These are phyloP conservation scores for Paulownia fortunei DNA, from an alignment of 257 asterid species.

Conservation along the genomic window DNA sequence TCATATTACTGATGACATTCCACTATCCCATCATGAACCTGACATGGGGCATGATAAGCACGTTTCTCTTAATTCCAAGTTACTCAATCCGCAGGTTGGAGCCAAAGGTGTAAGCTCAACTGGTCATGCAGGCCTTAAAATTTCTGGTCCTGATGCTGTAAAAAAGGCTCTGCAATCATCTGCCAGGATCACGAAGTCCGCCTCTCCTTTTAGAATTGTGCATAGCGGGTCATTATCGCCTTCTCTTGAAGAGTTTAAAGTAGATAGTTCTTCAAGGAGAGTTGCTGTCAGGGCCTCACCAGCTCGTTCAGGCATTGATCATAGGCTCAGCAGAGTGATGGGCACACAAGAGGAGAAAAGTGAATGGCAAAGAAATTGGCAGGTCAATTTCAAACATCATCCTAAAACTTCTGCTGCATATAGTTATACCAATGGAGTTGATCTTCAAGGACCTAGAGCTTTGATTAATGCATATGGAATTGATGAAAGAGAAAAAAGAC, in stretches of 20 bases:
- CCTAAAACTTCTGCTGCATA: constrained; percentile 53
- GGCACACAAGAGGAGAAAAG: constrained; percentile 56
- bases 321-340: constrained; percentile 52
- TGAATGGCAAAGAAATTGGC: constrained; percentile 66
- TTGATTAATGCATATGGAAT: constrained; percentile 95
- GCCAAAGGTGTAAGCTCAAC: constrained; percentile 63
- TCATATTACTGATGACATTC: constrained; percentile 10
- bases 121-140: constrained; percentile 51
- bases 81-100: constrained; percentile 63
- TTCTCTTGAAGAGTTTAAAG: constrained; percentile 56
- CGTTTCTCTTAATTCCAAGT: constrained; percentile 45
- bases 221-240: constrained; percentile 64
- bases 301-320: constrained; percentile 58
- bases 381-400: constrained; percentile 52
- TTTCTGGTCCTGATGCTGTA: constrained; percentile 47
- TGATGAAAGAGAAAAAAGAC: constrained; percentile 71
- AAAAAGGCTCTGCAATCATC: constrained; percentile 53
- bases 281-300: constrained; percentile 62
- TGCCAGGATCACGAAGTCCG: constrained; percentile 54
- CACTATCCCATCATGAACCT: constrained; percentile 29
- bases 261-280: constrained; percentile 58
- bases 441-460: constrained; percentile 89
- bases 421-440: constrained; percentile 50
- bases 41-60: constrained; percentile 24
- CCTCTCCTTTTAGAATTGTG: constrained; percentile 64